Evolutionary conservation across 1,284 basidiomycete species (phyloP).

Genomic region (Entoloma clypeatum): DNA sequence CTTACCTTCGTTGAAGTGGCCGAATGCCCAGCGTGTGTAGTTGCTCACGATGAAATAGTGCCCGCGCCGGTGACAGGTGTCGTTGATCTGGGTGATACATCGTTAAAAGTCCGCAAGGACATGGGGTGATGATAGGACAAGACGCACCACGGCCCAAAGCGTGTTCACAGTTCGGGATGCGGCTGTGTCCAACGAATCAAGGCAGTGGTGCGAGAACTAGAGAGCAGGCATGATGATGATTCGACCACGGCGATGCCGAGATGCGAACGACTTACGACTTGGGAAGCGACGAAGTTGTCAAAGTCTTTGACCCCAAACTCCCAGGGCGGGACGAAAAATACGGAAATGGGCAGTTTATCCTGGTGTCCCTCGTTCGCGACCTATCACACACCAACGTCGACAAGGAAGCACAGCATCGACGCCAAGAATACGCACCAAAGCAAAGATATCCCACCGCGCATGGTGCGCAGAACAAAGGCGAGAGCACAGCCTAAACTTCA

Average conservation of each 20-base stretch:
- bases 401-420: background rate
- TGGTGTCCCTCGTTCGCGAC: constrained; percentile 11
- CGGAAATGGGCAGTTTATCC: constrained; percentile 17
- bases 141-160: constrained; percentile 25
- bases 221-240: background rate
- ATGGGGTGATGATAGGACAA: background rate
- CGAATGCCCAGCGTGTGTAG: constrained; percentile 25
- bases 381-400: background rate
- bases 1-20: constrained; percentile 18
- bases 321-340: constrained; percentile 23
- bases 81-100: constrained; percentile 18
- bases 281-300: constrained; percentile 13
- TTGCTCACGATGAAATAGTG: constrained; percentile 24
- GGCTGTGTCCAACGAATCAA: constrained; percentile 17
- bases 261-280: constrained; percentile 10
- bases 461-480: constrained; percentile 20
- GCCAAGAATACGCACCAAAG: constrained; percentile 15
- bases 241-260: background rate
- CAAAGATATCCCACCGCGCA: constrained; percentile 25
- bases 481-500: constrained; percentile 18
- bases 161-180: constrained; percentile 15
- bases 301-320: constrained; percentile 22
- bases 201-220: constrained; percentile 14
- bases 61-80: constrained; percentile 20
- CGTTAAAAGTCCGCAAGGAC: background rate